phyloP scores from a whole-genome alignment of 2,329 filamentous ascomycete species.

The Cercospora canescens region DNA sequence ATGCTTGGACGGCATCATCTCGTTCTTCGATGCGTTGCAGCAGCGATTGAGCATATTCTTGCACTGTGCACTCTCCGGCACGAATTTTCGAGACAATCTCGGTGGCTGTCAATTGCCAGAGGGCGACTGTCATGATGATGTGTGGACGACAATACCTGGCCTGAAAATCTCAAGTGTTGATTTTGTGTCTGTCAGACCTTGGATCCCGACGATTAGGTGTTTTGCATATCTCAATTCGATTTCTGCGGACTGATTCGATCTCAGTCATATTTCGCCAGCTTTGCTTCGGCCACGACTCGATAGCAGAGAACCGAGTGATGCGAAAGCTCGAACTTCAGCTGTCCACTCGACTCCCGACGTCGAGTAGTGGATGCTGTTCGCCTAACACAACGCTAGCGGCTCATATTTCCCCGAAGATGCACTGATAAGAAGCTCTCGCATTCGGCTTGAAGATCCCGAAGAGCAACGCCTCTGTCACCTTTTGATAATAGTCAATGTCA shows the following conservation, averaged over 20 bases:
- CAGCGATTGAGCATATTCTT: constrained; percentile 51
- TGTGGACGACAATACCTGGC: too few relatives aligned
- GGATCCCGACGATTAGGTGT: too few relatives aligned
- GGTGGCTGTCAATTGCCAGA: constrained; percentile 44
- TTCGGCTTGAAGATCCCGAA: neutral
- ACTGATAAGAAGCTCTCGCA: neutral
- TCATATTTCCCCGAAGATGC: neutral
- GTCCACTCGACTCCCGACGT: neutral
- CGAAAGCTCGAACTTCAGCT: neutral
- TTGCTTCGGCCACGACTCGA: neutral
- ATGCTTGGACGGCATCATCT: constrained; percentile 51
- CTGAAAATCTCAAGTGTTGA: too few relatives aligned
- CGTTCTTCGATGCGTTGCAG: constrained; percentile 48
- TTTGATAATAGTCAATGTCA: neutral
- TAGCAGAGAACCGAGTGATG: neutral
- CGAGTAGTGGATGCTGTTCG: neutral
- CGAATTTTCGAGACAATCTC: constrained; percentile 43
- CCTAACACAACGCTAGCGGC: neutral
- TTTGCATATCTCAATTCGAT: neutral
- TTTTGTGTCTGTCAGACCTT: too few relatives aligned
- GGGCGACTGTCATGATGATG: constrained; percentile 13
- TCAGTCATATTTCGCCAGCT: neutral
- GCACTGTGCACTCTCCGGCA: constrained; percentile 47
- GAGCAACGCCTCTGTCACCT: neutral
- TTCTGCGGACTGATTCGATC: neutral